Evolutionary conservation across 2,329 filamentous ascomycete species (phyloP), one percentile per base, ranked within the genome.

Genomic region (Aspergillus versicolor): DNA sequence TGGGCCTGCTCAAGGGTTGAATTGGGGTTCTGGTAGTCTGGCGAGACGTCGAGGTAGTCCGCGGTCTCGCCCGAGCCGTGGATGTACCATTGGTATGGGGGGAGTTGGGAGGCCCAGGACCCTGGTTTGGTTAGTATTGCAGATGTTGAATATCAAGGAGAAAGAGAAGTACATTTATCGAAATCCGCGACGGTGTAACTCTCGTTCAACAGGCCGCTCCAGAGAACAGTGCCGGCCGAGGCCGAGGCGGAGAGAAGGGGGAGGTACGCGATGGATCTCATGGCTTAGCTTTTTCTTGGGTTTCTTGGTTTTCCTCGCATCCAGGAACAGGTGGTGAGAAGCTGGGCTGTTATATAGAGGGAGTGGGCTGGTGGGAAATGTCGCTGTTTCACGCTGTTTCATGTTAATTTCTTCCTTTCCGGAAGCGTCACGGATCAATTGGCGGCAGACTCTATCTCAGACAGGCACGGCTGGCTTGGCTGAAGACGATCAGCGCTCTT

Each of bases 31-130:
- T 87, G 88, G 79, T 79, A 86, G 57, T 74, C 72, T 0, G 84
- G 72, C 2, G 80, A 82, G 1, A 89, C 77, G 64, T 84, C 84
- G 63, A 89, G 80, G 72, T 90, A 89, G 65, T 82, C 75, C 0
- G 51, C 17, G 0, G 69, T 70, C 0, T 75, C 51, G 8, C 79
- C 81, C 5, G 77, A 75, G 37, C 88, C 88, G 75, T 91, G 88
- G 69, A 90, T 90, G 76, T 90, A 90, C 79, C 88, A 90, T 72
- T 90, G 88, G 74, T 88, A 91, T 0, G 85, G 82, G 1, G 85
- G 85, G 65, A 88, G 84, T 73, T 87, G 82, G 71, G 85, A 88
- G n/a, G 79, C 79, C 82, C 83, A 90, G 4, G 82, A 85, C 86
- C 86, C 75, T 77, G 53, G 2, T 5, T 30, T 40, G 7, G 52